Conservation (phyloP, 2,329 filamentous ascomycete genomes). For the Bisporella sp. region DNA sequence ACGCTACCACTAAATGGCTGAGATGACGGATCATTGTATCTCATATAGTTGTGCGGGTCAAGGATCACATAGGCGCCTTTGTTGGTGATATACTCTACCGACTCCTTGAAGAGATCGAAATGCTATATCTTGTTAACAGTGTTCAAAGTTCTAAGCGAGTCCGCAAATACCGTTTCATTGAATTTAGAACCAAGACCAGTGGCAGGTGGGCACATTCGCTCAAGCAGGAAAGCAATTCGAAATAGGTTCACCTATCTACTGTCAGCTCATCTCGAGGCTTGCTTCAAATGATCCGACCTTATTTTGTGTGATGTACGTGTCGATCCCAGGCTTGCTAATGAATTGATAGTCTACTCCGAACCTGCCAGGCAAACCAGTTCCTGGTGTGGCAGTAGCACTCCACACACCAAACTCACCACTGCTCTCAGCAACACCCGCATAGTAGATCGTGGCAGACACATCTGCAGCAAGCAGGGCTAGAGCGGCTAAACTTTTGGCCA, state of each 20-base stretch:
- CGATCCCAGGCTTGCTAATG: conserved; percentile 38
- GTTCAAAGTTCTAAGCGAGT: not conserved
- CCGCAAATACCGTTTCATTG: conserved; percentile 35
- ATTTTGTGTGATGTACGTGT: conserved; percentile 39
- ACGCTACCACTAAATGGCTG: conserved; percentile 42
- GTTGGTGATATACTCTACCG: conserved; percentile 44
- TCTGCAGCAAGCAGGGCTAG: conserved; percentile 13
- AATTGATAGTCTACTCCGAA: conserved; percentile 45
- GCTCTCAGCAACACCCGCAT: conserved; percentile 40
- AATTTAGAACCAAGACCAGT: conserved; percentile 41
- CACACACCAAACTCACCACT: conserved; percentile 41
- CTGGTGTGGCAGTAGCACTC: conserved; percentile 28
- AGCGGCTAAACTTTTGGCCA: conserved; percentile 9
- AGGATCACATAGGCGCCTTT: conserved; percentile 40
- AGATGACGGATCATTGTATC: conserved; percentile 42
- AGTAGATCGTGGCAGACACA: conserved; percentile 36
- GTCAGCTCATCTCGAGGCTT: not conserved
- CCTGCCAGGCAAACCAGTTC: conserved; percentile 39
- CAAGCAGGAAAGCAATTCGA: conserved; percentile 42
- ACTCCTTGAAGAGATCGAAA: conserved; percentile 37
- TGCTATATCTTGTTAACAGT: conserved; percentile 23
- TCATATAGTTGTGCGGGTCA: conserved; percentile 48
- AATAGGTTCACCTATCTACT: conserved; percentile 35
- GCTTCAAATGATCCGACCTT: conserved; percentile 24
- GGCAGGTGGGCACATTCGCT: conserved; percentile 41